These are phyloP conservation scores for Hamamelis virginiana DNA, from an alignment of 164 flowering plant species.

Conservation along the genomic window DNA sequence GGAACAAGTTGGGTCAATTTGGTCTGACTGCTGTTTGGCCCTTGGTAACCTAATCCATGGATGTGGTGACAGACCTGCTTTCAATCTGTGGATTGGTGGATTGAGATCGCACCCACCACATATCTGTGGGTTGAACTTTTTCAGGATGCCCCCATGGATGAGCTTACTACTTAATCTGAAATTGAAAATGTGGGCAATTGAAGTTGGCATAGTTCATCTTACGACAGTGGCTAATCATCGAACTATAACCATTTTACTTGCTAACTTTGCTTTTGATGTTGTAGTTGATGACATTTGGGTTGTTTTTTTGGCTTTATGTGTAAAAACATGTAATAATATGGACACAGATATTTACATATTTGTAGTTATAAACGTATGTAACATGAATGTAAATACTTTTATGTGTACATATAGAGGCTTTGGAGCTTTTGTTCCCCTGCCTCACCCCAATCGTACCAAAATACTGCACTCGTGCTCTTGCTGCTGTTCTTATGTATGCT, in stretches of 20 bases:
- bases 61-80: neutral
- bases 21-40: neutral
- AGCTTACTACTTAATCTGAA: neutral
- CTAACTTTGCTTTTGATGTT: neutral
- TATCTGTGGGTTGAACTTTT: neutral
- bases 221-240: neutral
- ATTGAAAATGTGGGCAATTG: no score
- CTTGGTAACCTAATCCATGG: neutral
- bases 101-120: neutral
- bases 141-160: neutral
- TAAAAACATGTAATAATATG: neutral
- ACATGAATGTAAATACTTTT: neutral
- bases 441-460: no score
- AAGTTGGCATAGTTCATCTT: neutral
- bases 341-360: neutral
- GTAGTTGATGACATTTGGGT: neutral
- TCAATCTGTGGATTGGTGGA: neutral
- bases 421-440: no score
- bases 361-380: neutral
- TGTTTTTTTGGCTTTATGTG: neutral
- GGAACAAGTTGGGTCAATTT: neutral
- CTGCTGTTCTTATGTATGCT: no score
- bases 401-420: no score
- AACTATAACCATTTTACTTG: neutral
- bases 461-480: no score